Conservation (phyloP, 306 rosid genomes). For the Lotus japonicus region DNA sequence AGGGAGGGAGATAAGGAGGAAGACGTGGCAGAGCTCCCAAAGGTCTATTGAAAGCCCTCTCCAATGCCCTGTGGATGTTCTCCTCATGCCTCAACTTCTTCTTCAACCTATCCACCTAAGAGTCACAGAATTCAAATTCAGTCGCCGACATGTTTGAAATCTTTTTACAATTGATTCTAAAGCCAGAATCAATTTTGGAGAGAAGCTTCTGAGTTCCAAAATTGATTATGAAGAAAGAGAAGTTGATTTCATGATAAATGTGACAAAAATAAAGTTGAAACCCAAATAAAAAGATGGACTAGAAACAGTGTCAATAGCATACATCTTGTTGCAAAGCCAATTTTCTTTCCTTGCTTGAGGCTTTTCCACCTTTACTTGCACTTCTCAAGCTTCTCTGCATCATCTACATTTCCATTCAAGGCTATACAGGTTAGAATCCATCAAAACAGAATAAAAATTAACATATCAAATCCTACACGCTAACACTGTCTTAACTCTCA, state of each 20-base stretch:
- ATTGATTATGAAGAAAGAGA: too few species aligned
- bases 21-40: slow-evolving; percentile 94
- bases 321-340: slow-evolving; percentile 81
- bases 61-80: slow-evolving; percentile 79
- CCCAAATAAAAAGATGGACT: background rate
- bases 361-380: slow-evolving; percentile 38
- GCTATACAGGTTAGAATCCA: slow-evolving; percentile 24
- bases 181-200: too few species aligned
- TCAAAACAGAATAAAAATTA: background rate
- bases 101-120: slow-evolving; percentile 80
- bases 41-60: slow-evolving; percentile 88
- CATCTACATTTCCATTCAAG: slow-evolving; percentile 45
- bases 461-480: slow-evolving; percentile 19
- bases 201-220: too few species aligned
- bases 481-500: background rate
- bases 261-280: background rate
- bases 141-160: background rate
- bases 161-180: too few species aligned
- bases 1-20: slow-evolving; percentile 86
- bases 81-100: slow-evolving; percentile 88
- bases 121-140: slow-evolving; percentile 13
- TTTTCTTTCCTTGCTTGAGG: slow-evolving; percentile 53
- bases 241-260: too few species aligned
- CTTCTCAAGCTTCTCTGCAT: slow-evolving; percentile 50
- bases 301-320: slow-evolving; percentile 15